Conservation (phyloP, 2,329 filamentous ascomycete genomes). For the Scolecobasidium constrictum region DNA sequence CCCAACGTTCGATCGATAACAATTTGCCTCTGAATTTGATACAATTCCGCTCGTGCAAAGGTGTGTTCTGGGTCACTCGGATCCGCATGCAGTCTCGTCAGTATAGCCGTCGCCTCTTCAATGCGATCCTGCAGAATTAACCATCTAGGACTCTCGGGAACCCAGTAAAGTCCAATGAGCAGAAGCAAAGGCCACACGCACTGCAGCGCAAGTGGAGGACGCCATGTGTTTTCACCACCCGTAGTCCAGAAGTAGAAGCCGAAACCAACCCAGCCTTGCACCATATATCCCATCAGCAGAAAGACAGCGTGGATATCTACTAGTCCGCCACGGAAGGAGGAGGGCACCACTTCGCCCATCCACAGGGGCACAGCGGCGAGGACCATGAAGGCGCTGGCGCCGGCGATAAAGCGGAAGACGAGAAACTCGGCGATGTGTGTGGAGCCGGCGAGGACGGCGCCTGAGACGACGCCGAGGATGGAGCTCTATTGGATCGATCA, state of each 20-base stretch:
- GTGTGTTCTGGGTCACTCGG: constrained; percentile 16
- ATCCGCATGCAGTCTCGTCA: constrained; percentile 15
- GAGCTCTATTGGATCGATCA: constrained; percentile 11
- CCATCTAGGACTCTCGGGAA: constrained; percentile 17
- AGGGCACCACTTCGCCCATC: constrained; percentile 24
- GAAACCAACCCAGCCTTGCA: constrained; percentile 17
- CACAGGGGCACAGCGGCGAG: constrained; percentile 21
- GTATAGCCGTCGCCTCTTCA: constrained; percentile 15
- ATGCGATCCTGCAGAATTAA: constrained; percentile 13
- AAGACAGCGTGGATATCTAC: constrained; percentile 22
- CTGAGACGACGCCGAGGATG: constrained; percentile 18
- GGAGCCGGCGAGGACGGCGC: constrained; percentile 17
- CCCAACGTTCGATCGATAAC: constrained; percentile 17
- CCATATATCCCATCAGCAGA: constrained; percentile 16
- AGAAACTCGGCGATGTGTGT: constrained; percentile 19
- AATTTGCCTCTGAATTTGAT: constrained; percentile 20
- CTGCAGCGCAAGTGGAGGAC: constrained; percentile 16
- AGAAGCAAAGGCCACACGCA: constrained; percentile 13
- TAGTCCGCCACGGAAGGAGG: constrained; percentile 20
- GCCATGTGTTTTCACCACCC: constrained; percentile 15
- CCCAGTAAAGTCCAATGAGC: constrained; percentile 11
- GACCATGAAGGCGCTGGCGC: constrained; percentile 20
- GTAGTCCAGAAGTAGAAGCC: constrained; percentile 18
- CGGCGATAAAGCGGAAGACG: constrained; percentile 22
- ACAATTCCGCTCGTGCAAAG: constrained; percentile 18